A percentile compares a stretch with the other conserved stretches of the same genome.
phyloP scores from a whole-genome alignment of 2,329 filamentous ascomycete species.

The Venturia oleaginea region DNA sequence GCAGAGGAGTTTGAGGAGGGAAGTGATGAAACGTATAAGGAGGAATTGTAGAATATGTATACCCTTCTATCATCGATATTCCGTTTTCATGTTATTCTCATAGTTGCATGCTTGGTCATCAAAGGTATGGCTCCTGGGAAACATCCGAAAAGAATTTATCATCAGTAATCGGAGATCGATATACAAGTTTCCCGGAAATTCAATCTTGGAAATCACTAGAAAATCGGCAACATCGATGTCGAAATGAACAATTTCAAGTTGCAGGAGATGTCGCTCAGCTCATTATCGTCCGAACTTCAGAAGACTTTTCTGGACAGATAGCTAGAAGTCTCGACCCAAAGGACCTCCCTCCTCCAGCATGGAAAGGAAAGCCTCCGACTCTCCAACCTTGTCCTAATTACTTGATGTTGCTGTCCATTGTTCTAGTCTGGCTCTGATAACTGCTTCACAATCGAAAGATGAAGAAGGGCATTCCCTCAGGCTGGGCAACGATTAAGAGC shows the following conservation, averaged over 20 bases:
- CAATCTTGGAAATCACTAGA: too few species aligned
- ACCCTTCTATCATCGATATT: not conserved
- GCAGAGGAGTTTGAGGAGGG: conserved; percentile 24
- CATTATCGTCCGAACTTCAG: not conserved
- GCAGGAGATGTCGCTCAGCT: not conserved
- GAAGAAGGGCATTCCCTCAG: too few species aligned
- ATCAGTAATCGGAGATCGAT: too few species aligned
- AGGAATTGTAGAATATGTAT: conserved; percentile 26
- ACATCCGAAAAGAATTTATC: too few species aligned
- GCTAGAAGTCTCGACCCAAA: conserved; percentile 22
- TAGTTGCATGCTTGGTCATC: too few species aligned
- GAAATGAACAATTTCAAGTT: not conserved
- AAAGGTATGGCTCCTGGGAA: too few species aligned
- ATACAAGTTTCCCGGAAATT: too few species aligned
- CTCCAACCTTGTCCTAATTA: conserved; percentile 18
- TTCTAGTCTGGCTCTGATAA: too few species aligned
- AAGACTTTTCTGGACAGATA: not conserved
- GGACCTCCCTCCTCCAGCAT: conserved; percentile 22
- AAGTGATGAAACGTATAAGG: conserved; percentile 31
- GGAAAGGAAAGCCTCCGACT: conserved; percentile 17
- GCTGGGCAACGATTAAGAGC: too few species aligned
- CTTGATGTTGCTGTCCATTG: too few species aligned
- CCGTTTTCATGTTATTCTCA: not conserved
- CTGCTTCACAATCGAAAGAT: too few species aligned
- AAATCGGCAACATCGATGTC: not conserved